Base-by-base conservation (phyloP, 2,329 filamentous ascomycete species). In the Cytospora mali region DNA sequence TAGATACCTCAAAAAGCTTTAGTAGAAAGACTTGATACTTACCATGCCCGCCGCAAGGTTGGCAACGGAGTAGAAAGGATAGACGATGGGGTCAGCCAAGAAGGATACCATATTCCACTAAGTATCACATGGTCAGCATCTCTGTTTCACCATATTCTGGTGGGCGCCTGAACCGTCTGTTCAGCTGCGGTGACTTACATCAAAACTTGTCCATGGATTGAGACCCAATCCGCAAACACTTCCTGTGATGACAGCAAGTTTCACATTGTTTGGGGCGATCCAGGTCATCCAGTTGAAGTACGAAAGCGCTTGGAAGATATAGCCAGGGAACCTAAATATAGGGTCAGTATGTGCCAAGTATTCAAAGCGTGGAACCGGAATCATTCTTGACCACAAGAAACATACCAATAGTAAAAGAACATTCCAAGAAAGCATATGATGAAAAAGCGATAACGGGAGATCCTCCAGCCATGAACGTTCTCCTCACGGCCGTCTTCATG, bases 1-100 rank as follows among this genome's bases (percentile, higher is more conserved):
- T n/a, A 39, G 35, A n/a, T n/a, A n/a, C n/a, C n/a, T n/a, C n/a
- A n/a, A n/a, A n/a, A n/a, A n/a, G n/a, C n/a, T n/a, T n/a, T n/a
- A n/a, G n/a, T n/a, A n/a, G 33, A 2, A 16, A 35, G 5, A 3
- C 2, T 18, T n/a, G n/a, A n/a, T n/a, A 7, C 35, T n/a, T 39
- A 39, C 35, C n/a, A n/a, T 79, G 31, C 86, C 86, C 51, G 87
- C 74, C 65, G 88, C 77, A 25, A 82, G 84, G 72, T 90, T 90
- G 60, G 85, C 77, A 50, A 87, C 88, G 29, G 83, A 84, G 73
- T 86, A 83, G 69, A 81, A 82, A 4, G 82, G 81, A 9, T 80
- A 75, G 68, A 73, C 68, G 51, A 67, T 75, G 70, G 79, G 74
- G 59, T 75, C 62, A 25, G 49, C 62, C 18, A 58, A 27, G 60